These are phyloP conservation scores for Cubamyces lactineus DNA, from an alignment of 768 basidiomycete species.

Conservation along the genomic window DNA sequence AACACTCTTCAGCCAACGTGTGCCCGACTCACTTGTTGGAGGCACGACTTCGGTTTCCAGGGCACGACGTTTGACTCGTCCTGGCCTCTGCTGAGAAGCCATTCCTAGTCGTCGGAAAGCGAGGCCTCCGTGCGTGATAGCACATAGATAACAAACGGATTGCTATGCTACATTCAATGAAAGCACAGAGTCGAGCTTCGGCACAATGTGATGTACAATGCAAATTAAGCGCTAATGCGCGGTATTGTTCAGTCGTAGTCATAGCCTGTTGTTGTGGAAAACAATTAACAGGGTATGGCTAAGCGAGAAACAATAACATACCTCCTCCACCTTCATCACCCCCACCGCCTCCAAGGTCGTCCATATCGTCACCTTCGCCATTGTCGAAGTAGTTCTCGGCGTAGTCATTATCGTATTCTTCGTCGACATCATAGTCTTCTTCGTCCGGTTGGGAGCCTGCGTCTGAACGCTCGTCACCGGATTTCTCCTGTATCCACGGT, in stretches of 20 bases:
- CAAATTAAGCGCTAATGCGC: neutral
- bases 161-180: neutral
- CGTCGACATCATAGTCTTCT: slow-evolving; percentile 84
- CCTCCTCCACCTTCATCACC: slow-evolving; percentile 68
- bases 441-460: slow-evolving; percentile 65
- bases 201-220: neutral
- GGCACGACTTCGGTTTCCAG: no score
- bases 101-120: neutral
- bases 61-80: no score
- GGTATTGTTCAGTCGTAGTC: slow-evolving; percentile 28
- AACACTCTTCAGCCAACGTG: no score
- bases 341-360: slow-evolving; percentile 74
- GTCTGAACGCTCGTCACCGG: slow-evolving; percentile 69
- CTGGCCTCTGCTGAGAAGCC: no score
- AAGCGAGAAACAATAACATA: slow-evolving; percentile 15
- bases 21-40: no score
- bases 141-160: neutral
- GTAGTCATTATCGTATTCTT: slow-evolving; percentile 92
- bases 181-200: neutral
- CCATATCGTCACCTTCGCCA: slow-evolving; percentile 80
- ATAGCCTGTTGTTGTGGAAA: slow-evolving; percentile 23
- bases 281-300: neutral
- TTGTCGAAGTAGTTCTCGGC: slow-evolving; percentile 92
- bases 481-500: slow-evolving; percentile 57
- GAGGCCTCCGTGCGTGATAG: neutral